Evolutionary conservation across 2,329 filamentous ascomycete species (phyloP).

Genomic region (Monosporascus cannonballus): DNA sequence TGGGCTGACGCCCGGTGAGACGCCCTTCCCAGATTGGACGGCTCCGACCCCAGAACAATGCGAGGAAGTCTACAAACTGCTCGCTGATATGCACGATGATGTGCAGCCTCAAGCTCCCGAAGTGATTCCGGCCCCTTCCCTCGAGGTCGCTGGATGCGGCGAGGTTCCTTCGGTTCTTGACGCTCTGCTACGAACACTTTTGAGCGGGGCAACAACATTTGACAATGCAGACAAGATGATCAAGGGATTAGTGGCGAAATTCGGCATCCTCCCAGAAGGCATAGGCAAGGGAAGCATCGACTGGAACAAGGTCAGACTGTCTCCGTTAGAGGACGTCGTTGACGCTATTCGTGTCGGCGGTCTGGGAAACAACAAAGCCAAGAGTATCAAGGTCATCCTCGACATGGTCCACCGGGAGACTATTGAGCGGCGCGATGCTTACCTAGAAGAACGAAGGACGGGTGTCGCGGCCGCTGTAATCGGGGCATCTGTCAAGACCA

Average conservation of each 20-base stretch:
- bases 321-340: conserved; percentile 54
- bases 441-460: conserved; percentile 36
- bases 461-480: conserved; percentile 36
- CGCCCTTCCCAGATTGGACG: conserved; percentile 63
- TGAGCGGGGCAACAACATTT: conserved; percentile 46
- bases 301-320: conserved; percentile 64
- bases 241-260: conserved; percentile 55
- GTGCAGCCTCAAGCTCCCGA: conserved; percentile 49
- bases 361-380: conserved; percentile 63
- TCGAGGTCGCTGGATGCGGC: conserved; percentile 62
- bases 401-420: conserved; percentile 68
- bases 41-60: conserved; percentile 65
- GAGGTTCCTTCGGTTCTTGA: conserved; percentile 51
- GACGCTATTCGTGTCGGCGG: conserved; percentile 67
- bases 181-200: conserved; percentile 45
- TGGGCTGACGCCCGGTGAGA: conserved; percentile 46
- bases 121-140: conserved; percentile 63
- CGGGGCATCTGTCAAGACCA: conserved; percentile 31
- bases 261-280: conserved; percentile 56
- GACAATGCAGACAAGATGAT: conserved; percentile 58
- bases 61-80: conserved; percentile 59
- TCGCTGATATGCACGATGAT: conserved; percentile 60
- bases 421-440: conserved; percentile 35
- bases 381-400: conserved; percentile 66
- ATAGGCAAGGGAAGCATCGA: conserved; percentile 66